phyloP scores from a whole-genome alignment of 371 early-diverging fungal species.

The Mucor irregularis region DNA sequence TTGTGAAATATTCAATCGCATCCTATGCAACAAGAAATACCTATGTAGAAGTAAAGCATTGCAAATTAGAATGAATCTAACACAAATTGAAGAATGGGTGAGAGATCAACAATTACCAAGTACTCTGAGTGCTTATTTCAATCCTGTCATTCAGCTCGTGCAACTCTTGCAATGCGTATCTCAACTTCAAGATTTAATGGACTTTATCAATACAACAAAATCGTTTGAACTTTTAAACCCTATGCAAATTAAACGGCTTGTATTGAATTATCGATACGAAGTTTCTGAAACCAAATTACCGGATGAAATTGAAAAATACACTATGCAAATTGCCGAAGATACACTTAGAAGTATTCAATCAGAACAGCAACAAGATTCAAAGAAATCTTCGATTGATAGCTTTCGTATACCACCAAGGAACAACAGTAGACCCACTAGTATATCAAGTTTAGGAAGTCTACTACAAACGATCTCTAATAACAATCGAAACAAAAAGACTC shows the following conservation, averaged over 20 bases:
- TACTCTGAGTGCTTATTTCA: slow-evolving; percentile 39
- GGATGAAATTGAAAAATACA: slow-evolving; percentile 72
- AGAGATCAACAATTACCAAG: slow-evolving; percentile 55
- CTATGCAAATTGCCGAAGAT: slow-evolving; percentile 66
- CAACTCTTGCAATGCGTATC: slow-evolving; percentile 84
- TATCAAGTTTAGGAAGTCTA: slow-evolving; percentile 39
- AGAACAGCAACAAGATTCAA: slow-evolving; percentile 9
- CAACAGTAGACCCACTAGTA: slow-evolving; percentile 27
- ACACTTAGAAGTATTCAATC: slow-evolving; percentile 47
- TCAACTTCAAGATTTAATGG: slow-evolving; percentile 62
- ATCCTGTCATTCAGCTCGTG: slow-evolving; percentile 76
- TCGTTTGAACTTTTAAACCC: slow-evolving; percentile 67
- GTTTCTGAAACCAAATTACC: slow-evolving; percentile 72
- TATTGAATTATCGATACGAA: slow-evolving; percentile 84
- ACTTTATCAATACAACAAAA: slow-evolving; percentile 72
- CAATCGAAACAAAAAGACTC: neutral
- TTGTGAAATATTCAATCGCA: slow-evolving; percentile 80
- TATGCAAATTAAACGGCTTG: slow-evolving; percentile 69
- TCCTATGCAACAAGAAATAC: slow-evolving; percentile 71
- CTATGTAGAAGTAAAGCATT: slow-evolving; percentile 81
- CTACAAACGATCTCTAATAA: slow-evolving; percentile 1
- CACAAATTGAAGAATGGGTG: slow-evolving; percentile 83
- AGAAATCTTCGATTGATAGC: slow-evolving; percentile 9
- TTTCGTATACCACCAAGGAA: too few relatives aligned
- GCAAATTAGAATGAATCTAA: slow-evolving; percentile 84